Base-by-base conservation (phyloP, 2,329 filamentous ascomycete species). In the Beauveria sp. region DNA sequence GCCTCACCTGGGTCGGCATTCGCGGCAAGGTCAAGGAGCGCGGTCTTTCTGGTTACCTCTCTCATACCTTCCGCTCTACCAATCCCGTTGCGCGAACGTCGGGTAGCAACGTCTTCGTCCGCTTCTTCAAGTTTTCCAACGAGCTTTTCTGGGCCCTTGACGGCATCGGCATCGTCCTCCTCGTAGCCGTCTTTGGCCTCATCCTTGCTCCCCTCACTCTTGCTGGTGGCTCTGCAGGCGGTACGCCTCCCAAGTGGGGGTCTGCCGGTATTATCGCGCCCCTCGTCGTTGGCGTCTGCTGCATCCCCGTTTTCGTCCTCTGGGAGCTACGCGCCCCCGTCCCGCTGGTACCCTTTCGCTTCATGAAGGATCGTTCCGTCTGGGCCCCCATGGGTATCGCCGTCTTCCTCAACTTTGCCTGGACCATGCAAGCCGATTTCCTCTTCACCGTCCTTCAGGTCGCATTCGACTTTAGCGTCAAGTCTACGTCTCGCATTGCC, bases 371-470 rank as follows among this genome's bases (percentile, higher is more conserved):
- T 68, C 83, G 86, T 24, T 79, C 78, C n/a, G 80, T 88, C 28
- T 88, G 85, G 83, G 84, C 78, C 5, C 79, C 86, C 5, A 71
- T 88, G 34, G 83, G 82, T 3, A 85, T 89, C 49, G 84, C 79
- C 9, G 64, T 77, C 52, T 72, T 82, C 67, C 76, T 85, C 67
- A 84, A 83, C 74, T 83, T 82, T 67, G 72, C 80, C 20, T 88
- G 84, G 84, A 81, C 80, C 64, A 77, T 87, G 71, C 86, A 88
- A 70, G 83, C 81, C 24, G 82, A 87, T 68, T 88, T 82, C 70
- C 77, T 89, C 3, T 88, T 81, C 73, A 86, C 85, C 0, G 80
- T 88, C 1, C 79, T 88, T 1, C 70, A 81, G 12, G 82, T 88
- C 20, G 80, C 79, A 42, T 88, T 88, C 66, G 77, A 86, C 69